Percentiles rank a stretch among this genome's conserved stretches.
These are phyloP conservation scores for Passalora sequoiae DNA, from an alignment of 2,329 filamentous ascomycete genomes.

Conservation along the genomic window DNA sequence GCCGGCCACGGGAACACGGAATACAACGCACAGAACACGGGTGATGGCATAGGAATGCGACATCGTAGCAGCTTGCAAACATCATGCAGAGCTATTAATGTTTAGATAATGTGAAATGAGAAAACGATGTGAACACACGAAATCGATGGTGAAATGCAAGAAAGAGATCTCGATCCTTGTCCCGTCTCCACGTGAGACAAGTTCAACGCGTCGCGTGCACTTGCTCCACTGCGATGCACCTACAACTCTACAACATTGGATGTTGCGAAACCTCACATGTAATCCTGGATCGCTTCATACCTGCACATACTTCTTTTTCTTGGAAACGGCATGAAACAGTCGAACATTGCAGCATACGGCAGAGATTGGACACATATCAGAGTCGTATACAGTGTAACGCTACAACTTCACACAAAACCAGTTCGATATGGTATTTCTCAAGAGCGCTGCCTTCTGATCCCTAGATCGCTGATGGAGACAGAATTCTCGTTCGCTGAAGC, in stretches of 20 bases:
- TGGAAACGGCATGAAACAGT: slow-evolving; percentile 6
- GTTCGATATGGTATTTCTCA: not conserved
- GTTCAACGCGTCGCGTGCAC: not conserved
- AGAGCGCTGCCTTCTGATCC: not conserved
- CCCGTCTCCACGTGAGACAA: not conserved
- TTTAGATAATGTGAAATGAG: slow-evolving; percentile 1
- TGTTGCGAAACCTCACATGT: too few species aligned
- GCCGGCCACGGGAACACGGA: too few species aligned
- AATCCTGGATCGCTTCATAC: too few species aligned
- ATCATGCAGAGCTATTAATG: not conserved
- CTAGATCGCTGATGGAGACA: slow-evolving; percentile 20
- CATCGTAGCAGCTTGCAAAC: too few species aligned
- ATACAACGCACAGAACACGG: too few species aligned
- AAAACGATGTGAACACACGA: too few species aligned
- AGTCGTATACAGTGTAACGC: not conserved
- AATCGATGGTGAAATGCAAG: not conserved
- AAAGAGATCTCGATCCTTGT: not conserved
- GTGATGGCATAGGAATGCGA: too few species aligned
- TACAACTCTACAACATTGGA: too few species aligned
- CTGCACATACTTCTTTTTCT: not conserved
- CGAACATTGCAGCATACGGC: slow-evolving; percentile 3
- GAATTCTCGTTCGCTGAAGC: slow-evolving; percentile 50
- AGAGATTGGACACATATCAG: slow-evolving; percentile 2
- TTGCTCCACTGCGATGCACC: not conserved
- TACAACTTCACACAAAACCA: not conserved